Percentiles rank a stretch among this genome's conserved stretches.
Conservation (phyloP, 1,284 basidiomycete genomes). For the Mycosarcoma maydis region DNA sequence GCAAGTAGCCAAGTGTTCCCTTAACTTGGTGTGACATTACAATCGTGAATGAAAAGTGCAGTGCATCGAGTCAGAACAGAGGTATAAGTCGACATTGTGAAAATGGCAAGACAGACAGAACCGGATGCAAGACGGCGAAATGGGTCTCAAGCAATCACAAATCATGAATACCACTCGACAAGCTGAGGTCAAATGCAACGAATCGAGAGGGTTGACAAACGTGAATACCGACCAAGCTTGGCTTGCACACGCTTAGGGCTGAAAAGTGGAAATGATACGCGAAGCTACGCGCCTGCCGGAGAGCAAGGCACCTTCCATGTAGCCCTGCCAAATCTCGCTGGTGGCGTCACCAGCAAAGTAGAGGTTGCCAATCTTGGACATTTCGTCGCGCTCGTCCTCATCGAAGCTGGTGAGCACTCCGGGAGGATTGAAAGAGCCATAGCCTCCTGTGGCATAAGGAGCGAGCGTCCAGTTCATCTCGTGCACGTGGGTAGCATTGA, state of each 20-base stretch:
- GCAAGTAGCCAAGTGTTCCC: no score
- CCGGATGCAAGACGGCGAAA: no score
- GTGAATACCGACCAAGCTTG: no score
- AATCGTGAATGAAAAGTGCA: no score
- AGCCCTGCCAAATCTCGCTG: conserved; percentile 43
- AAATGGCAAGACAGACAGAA: no score
- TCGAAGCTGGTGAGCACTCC: conserved; percentile 42
- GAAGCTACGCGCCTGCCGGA: conserved; percentile 29
- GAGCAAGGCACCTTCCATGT: conserved; percentile 45
- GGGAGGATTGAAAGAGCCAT: conserved; percentile 41
- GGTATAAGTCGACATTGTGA: no score
- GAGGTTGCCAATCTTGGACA: conserved; percentile 31
- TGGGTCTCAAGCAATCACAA: no score
- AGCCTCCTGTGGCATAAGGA: conserved; percentile 35
- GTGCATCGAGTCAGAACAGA: no score
- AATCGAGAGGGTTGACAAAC: no score
- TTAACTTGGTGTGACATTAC: no score
- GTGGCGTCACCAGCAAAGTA: conserved; percentile 43
- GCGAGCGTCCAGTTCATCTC: conserved; percentile 41
- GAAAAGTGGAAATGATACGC: conserved; percentile 23
- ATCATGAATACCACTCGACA: no score
- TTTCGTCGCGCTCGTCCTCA: conserved; percentile 27
- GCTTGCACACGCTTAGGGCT: conserved; percentile 3
- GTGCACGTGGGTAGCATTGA: conserved; percentile 17
- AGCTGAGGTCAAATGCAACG: no score